Conservation (phyloP, 352 stramenopile genomes). For the Phytophthora meadii region DNA sequence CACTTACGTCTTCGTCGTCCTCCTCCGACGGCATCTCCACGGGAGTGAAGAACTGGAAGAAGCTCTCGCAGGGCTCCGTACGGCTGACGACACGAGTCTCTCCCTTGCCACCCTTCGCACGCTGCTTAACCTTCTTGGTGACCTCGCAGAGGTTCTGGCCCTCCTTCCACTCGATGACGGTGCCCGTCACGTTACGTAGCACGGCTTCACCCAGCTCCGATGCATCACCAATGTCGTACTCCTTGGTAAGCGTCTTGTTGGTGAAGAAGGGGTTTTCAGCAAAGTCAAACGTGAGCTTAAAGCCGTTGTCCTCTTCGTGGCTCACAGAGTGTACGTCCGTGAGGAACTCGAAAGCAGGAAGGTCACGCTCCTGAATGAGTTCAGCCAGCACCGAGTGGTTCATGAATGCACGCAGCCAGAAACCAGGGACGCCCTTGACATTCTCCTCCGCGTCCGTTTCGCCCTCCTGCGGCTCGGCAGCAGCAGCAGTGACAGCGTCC, state of each 20-base stretch:
- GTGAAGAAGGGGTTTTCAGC: slow-evolving; percentile 79
- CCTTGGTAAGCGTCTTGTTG: slow-evolving; percentile 83
- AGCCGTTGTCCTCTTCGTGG: slow-evolving; percentile 85
- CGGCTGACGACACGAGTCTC: slow-evolving; percentile 80
- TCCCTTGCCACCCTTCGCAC: slow-evolving; percentile 78
- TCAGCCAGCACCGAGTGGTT: slow-evolving; percentile 86
- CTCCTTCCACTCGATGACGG: slow-evolving; percentile 83
- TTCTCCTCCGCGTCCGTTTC: slow-evolving; percentile 52
- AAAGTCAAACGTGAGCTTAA: slow-evolving; percentile 89
- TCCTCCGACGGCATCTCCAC: slow-evolving; percentile 89
- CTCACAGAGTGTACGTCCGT: slow-evolving; percentile 78
- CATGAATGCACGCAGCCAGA: slow-evolving; percentile 87
- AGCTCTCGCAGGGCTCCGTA: slow-evolving; percentile 86
- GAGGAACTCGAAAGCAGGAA: slow-evolving; percentile 82
- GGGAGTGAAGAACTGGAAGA: slow-evolving; percentile 89
- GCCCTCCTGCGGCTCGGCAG: slow-evolving; percentile 46
- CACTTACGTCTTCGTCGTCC: slow-evolving; percentile 80
- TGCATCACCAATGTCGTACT: slow-evolving; percentile 89
- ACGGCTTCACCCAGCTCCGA: slow-evolving; percentile 82
- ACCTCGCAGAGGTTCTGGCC: slow-evolving; percentile 86
- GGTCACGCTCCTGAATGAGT: slow-evolving; percentile 82
- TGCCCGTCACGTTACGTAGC: slow-evolving; percentile 79
- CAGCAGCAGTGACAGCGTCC: slow-evolving; percentile 58
- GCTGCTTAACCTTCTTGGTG: slow-evolving; percentile 90
- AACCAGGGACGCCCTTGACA: slow-evolving; percentile 83